Base-by-base conservation (phyloP, 352 stramenopile genomes). In the Globisporangium sylvaticum region DNA sequence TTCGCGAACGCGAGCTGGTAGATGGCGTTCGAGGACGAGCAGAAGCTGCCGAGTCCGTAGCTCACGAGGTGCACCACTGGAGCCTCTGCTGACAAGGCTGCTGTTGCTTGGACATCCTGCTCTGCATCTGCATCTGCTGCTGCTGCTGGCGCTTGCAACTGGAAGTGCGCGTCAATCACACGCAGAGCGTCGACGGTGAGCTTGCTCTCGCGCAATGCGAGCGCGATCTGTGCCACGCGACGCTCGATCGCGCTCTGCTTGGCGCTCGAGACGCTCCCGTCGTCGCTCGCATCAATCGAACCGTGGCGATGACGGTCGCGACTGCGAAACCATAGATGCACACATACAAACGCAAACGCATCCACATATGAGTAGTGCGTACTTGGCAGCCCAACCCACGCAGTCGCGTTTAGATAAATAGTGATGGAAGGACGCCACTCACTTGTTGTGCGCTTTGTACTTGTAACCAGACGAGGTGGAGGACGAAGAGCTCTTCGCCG, bases 41-140 rank as follows among this genome's bases (percentile, higher is more conserved):
- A 87, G 60, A 93, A 93, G 72, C 85, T 93, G 14, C 85, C 85
- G 25, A 93, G 74, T 18, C 85, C 85, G 71, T 93, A 93, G 58
- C 79, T 75, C 37, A 93, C 80, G 27, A 93, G 20, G 9, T 71
- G 69, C 50, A 81, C 54, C 39, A 29, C 29, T 65, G 1, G 12
- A 3, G 50, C 37, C 37, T 46, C 37, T 20, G 12, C 5, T 46
- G 37, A 12, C 4, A 42, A 14, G 34, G 34, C 7, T 46, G 4
- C 14, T 46, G 37, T 4, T 20, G 37, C 37, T 18, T 18, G 4
- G 4, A 7, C 12, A 4, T 46, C 37, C 12, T 20, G 12, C 14
- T 46, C 12, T 22, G 60, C 14, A 42, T 46, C 12, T 22, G 60
- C 14, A 42, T 53, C 12, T 20, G 32, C 48, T 20, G 74, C 22